Percentiles rank a stretch among this genome's conserved stretches.
Evolutionary conservation across 202 grass and related monocot genomes (phyloP).

Genomic region (Zoysia matrella): DNA sequence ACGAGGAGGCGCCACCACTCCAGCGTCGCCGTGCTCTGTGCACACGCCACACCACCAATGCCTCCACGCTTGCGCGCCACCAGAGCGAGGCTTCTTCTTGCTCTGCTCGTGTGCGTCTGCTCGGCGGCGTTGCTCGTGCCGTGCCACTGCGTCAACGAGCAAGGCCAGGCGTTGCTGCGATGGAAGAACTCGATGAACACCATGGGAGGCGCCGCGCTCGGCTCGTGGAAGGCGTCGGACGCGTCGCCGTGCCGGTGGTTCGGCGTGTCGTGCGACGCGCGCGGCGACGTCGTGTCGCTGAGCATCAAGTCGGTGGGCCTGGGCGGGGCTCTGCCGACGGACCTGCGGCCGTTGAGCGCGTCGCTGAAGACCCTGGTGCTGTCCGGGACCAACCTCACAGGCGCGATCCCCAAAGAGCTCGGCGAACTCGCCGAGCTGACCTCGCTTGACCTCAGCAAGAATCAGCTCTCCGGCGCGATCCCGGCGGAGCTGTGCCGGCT

Average conservation of each 20-base stretch:
- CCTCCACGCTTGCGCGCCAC: conserved; percentile 3
- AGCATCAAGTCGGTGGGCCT: conserved; percentile 65
- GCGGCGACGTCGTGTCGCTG: conserved; percentile 58
- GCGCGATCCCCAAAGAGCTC: conserved; percentile 73
- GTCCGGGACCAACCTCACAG: conserved; percentile 73
- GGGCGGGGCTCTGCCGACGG: conserved; percentile 50
- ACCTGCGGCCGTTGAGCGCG: conserved; percentile 30
- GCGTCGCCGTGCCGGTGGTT: conserved; percentile 69
- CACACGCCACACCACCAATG: not conserved
- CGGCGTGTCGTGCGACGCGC: conserved; percentile 72
- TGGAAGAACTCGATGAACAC: conserved; percentile 66
- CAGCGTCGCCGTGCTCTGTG: conserved; percentile 3
- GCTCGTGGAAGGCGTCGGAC: conserved; percentile 47
- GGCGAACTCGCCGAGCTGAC: conserved; percentile 55
- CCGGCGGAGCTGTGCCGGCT: no score
- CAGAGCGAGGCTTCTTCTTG: conserved; percentile 41
- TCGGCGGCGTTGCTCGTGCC: not conserved
- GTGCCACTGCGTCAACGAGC: no score
- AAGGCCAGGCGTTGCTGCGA: conserved; percentile 56
- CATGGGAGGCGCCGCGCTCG: conserved; percentile 37
- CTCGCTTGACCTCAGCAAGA: conserved; percentile 69
- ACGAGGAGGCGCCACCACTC: conserved; percentile 41
- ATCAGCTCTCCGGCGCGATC: no score
- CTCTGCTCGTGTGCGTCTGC: conserved; percentile 43
- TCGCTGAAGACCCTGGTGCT: conserved; percentile 75